Percentiles rank a stretch among this genome's conserved stretches.
These are phyloP conservation scores for Penicillium sp. DNA, from an alignment of 2,329 filamentous ascomycete species.

Conservation along the genomic window DNA sequence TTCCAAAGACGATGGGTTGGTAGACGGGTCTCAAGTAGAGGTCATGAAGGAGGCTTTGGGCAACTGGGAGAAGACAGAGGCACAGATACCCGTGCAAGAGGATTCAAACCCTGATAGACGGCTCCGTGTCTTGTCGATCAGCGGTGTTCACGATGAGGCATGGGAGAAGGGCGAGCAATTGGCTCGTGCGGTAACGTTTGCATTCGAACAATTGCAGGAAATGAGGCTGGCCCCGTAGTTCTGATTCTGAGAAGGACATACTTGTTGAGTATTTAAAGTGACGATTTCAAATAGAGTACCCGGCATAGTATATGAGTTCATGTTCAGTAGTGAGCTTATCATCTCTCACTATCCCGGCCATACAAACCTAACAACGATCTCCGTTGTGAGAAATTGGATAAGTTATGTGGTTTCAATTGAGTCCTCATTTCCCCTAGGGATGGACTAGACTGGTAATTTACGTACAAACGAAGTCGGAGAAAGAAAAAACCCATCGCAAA, in stretches of 20 bases:
- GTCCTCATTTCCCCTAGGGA: not conserved
- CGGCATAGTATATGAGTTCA: not conserved
- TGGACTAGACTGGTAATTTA: conserved; percentile 17
- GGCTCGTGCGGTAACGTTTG: conserved; percentile 37
- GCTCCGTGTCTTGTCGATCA: conserved; percentile 41
- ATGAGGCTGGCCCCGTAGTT: conserved; percentile 22
- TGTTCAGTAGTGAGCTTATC: not conserved
- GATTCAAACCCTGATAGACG: conserved; percentile 37
- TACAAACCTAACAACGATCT: not conserved
- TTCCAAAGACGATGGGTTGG: conserved; percentile 44
- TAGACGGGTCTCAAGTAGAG: conserved; percentile 40
- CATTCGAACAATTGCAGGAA: conserved; percentile 32
- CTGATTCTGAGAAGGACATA: not conserved
- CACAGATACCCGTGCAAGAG: conserved; percentile 9
- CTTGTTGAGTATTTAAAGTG: not conserved
- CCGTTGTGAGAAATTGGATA: not conserved
- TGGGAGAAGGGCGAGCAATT: conserved; percentile 45
- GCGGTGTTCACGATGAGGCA: conserved; percentile 44
- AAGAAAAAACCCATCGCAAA: conserved; percentile 23
- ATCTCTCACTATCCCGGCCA: not conserved
- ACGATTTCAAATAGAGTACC: not conserved
- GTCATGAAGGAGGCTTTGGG: conserved; percentile 53
- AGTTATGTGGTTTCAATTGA: conserved; percentile 15
- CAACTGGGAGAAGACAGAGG: conserved; percentile 41
- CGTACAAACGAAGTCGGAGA: conserved; percentile 21